Percentiles rank a stretch among this genome's conserved stretches.
phyloP scores from a whole-genome alignment of 2,329 filamentous ascomycete species.

The Pyricularia sp. region DNA sequence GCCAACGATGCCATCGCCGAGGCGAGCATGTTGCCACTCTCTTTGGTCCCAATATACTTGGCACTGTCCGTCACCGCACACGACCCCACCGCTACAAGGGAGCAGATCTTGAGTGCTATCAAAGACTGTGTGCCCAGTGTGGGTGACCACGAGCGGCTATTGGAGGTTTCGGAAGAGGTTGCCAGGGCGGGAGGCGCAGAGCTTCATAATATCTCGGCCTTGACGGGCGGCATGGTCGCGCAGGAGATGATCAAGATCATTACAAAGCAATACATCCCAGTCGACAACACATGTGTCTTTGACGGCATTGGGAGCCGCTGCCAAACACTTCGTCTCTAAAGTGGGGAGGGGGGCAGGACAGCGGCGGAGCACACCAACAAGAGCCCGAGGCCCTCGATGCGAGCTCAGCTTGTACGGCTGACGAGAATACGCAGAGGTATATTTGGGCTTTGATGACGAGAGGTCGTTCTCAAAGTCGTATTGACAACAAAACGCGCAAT shows the following conservation, averaged over 20 bases:
- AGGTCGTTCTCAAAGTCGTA: background rate
- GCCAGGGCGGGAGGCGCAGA: slow-evolving; percentile 74
- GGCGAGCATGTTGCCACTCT: slow-evolving; percentile 39
- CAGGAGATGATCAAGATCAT: slow-evolving; percentile 93
- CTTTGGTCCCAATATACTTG: slow-evolving; percentile 61
- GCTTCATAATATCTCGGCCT: slow-evolving; percentile 82
- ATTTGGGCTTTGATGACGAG: background rate
- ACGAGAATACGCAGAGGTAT: slow-evolving; percentile 5
- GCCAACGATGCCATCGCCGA: slow-evolving; percentile 43
- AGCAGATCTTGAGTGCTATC: slow-evolving; percentile 43
- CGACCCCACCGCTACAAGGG: slow-evolving; percentile 30
- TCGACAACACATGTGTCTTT: slow-evolving; percentile 63
- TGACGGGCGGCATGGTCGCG: slow-evolving; percentile 87
- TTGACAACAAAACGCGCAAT: slow-evolving; percentile 2
- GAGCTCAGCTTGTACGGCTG: background rate
- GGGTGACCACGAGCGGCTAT: slow-evolving; percentile 34
- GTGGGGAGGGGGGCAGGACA: slow-evolving; percentile 8
- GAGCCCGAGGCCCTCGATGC: slow-evolving; percentile 5
- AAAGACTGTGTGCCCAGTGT: slow-evolving; percentile 27
- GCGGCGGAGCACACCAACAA: slow-evolving; percentile 5
- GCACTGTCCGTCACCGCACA: slow-evolving; percentile 48
- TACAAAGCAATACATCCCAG: slow-evolving; percentile 62
- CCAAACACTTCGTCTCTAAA: slow-evolving; percentile 45
- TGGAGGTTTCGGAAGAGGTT: slow-evolving; percentile 53
- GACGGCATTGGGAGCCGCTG: slow-evolving; percentile 57